A percentile compares a stretch with the other conserved stretches of the same genome.
phyloP scores from a whole-genome alignment of 805 yeast genomes.

The Pichia thaimueangensis region DNA sequence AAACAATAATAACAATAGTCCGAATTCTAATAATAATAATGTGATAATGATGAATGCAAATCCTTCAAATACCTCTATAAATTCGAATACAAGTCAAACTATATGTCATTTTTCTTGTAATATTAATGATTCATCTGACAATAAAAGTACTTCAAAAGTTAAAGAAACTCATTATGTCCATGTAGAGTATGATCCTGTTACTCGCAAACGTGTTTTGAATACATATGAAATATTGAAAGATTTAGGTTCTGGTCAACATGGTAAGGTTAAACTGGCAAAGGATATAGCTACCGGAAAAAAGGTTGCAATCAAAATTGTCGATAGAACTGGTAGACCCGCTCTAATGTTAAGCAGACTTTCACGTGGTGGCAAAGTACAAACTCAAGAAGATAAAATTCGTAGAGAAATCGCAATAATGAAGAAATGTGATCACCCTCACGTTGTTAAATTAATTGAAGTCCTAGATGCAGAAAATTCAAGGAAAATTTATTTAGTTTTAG shows the following conservation, averaged over 20 bases:
- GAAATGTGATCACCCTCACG: constrained; percentile 85
- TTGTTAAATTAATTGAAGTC: constrained; percentile 81
- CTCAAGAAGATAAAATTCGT: constrained; percentile 66
- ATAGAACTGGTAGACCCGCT: constrained; percentile 56
- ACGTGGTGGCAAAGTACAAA: constrained; percentile 24
- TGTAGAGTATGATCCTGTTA: constrained; percentile 84
- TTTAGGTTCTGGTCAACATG: constrained; percentile 95
- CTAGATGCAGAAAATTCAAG: constrained; percentile 78
- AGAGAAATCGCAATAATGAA: constrained; percentile 92
- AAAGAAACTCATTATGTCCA: constrained; percentile 78
- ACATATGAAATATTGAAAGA: constrained; percentile 84
- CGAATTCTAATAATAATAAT: background rate
- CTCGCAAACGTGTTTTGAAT: constrained; percentile 74
- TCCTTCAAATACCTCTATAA: constrained; percentile 7
- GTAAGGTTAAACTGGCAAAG: constrained; percentile 90
- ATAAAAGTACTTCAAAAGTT: constrained; percentile 34
- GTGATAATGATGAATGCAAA: constrained; percentile 3
- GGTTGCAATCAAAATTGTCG: constrained; percentile 93
- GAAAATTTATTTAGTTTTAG: constrained; percentile 85
- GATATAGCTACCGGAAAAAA: constrained; percentile 56
- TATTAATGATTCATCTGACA: background rate
- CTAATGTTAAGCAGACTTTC: constrained; percentile 34
- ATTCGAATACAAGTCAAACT: background rate
- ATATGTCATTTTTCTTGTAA: constrained; percentile 6
- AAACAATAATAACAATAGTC: constrained; percentile 8